These are phyloP conservation scores for Aspergillus ibericus DNA, from an alignment of 2,329 filamentous ascomycete genomes.

Conservation along the genomic window DNA sequence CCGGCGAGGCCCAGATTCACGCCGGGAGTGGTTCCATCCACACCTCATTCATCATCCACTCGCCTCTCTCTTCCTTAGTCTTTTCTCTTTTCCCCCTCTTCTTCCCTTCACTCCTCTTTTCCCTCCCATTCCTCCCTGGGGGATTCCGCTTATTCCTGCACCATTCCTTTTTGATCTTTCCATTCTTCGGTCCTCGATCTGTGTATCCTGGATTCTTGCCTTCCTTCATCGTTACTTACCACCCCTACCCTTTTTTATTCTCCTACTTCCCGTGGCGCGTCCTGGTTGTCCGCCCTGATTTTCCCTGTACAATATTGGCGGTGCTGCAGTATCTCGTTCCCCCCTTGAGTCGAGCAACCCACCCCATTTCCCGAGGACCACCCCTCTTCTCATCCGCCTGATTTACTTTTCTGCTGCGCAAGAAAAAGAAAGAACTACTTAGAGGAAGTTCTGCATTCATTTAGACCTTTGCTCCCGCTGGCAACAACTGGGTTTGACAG, in stretches of 20 bases:
- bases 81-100: slow-evolving; percentile 5
- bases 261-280: slow-evolving; percentile 26
- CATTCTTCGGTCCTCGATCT: slow-evolving; percentile 28
- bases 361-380: slow-evolving; percentile 11
- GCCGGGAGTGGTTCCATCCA: slow-evolving; percentile 1
- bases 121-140: slow-evolving; percentile 15
- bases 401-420: slow-evolving; percentile 31
- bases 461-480: slow-evolving; percentile 13
- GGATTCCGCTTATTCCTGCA: slow-evolving; percentile 19
- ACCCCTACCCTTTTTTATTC: slow-evolving; percentile 9
- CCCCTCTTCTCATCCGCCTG: slow-evolving; percentile 2
- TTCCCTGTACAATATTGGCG: slow-evolving; percentile 21
- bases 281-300: slow-evolving; percentile 43
- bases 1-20: background rate
- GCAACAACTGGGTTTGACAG: background rate
- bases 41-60: slow-evolving; percentile 2
- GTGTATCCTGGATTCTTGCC: slow-evolving; percentile 32
- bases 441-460: slow-evolving; percentile 24
- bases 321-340: slow-evolving; percentile 17
- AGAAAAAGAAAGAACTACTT: slow-evolving; percentile 11
- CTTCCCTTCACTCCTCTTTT: slow-evolving; percentile 13
- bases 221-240: slow-evolving; percentile 18
- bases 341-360: slow-evolving; percentile 27
- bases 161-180: slow-evolving; percentile 26
- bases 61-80: background rate